These are phyloP conservation scores for Saururus chinensis DNA, from an alignment of 164 flowering plant species.

Conservation along the genomic window DNA sequence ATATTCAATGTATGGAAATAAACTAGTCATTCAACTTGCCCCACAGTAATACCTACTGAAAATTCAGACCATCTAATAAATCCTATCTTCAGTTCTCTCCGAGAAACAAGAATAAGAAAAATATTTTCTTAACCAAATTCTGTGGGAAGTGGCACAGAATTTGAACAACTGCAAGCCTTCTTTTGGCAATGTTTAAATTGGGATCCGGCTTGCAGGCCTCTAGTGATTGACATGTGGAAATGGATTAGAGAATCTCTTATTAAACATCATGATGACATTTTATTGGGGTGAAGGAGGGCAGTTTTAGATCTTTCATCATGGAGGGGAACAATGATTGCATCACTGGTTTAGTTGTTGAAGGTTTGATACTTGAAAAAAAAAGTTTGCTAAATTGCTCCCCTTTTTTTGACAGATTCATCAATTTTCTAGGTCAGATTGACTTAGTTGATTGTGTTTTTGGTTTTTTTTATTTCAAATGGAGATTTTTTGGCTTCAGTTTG, in stretches of 20 bases:
- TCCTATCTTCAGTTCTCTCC: too few relatives aligned
- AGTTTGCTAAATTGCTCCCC: background rate
- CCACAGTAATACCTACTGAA: too few relatives aligned
- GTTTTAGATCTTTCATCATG: conserved; percentile 33
- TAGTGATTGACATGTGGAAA: conserved; percentile 50
- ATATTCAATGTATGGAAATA: too few relatives aligned
- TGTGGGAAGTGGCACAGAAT: conserved; percentile 29
- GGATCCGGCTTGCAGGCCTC: conserved; percentile 45
- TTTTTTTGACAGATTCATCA: background rate
- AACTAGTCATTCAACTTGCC: too few relatives aligned
- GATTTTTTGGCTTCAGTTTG: too few relatives aligned
- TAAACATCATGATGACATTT: conserved; percentile 21
- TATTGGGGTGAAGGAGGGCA: conserved; percentile 24
- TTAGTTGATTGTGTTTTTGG: background rate
- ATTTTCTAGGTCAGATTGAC: background rate
- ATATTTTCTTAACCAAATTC: too few relatives aligned
- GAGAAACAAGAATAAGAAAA: too few relatives aligned
- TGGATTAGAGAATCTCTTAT: conserved; percentile 39
- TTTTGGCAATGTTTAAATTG: conserved; percentile 45
- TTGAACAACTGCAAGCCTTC: conserved; percentile 19
- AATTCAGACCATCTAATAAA: too few relatives aligned
- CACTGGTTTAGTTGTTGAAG: conserved; percentile 76
- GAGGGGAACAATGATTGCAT: conserved; percentile 72
- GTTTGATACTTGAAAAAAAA: conserved; percentile 21
- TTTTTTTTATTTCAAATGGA: too few relatives aligned